Conservation (phyloP, 2,329 filamentous ascomycete genomes). For the Epichloe bromicola region DNA sequence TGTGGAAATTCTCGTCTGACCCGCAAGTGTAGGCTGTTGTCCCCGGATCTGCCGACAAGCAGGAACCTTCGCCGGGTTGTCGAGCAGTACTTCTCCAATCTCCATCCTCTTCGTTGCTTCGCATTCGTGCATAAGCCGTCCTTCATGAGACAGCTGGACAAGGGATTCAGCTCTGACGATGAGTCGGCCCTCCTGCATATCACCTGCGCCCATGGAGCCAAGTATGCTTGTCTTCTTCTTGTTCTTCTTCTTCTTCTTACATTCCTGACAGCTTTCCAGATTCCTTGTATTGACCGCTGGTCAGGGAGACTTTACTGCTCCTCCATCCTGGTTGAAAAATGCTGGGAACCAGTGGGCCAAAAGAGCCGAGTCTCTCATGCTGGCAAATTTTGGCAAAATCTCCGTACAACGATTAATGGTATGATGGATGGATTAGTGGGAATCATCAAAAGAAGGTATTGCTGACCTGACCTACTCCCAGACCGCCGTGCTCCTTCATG, state of each 20-base stretch:
- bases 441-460: not conserved
- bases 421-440: not conserved
- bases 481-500: constrained; percentile 26
- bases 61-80: constrained; percentile 23
- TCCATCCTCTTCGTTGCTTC: constrained; percentile 28
- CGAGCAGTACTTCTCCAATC: constrained; percentile 26
- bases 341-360: constrained; percentile 27
- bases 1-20: not conserved
- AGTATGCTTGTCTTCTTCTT: constrained; percentile 12
- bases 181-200: constrained; percentile 24
- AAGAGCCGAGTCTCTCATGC: constrained; percentile 21
- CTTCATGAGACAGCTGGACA: constrained; percentile 25
- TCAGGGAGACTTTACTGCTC: constrained; percentile 17
- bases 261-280: constrained; percentile 10
- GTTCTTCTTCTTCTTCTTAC: not conserved
- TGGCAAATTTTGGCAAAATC: constrained; percentile 26
- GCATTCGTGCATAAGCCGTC: constrained; percentile 28
- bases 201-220: constrained; percentile 26
- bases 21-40: constrained; percentile 17
- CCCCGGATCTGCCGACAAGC: constrained; percentile 19
- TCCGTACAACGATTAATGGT: constrained; percentile 27
- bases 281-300: constrained; percentile 21
- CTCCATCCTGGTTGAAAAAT: constrained; percentile 17
- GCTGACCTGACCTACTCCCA: constrained; percentile 6
- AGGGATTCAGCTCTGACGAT: constrained; percentile 22